Conservation (phyloP, 2,329 filamentous ascomycete genomes). For the Aspergillus sp. region DNA sequence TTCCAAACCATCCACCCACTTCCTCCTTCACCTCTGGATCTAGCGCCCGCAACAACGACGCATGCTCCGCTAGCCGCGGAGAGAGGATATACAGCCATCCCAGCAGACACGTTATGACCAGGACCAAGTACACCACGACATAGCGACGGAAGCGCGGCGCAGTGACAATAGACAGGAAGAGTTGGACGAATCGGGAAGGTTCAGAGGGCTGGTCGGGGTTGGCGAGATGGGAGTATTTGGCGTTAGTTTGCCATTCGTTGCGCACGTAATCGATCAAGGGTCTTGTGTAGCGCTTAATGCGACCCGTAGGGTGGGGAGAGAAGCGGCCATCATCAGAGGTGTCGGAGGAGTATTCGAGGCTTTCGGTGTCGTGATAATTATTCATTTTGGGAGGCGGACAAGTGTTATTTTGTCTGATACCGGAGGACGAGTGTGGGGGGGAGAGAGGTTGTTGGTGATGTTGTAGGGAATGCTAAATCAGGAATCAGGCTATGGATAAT, state of each 20-base stretch:
- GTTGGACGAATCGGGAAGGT: constrained; percentile 26
- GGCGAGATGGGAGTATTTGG: constrained; percentile 25
- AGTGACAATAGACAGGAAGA: constrained; percentile 34
- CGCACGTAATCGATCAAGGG: constrained; percentile 42
- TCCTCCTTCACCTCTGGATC: constrained; percentile 31
- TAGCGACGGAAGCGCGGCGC: constrained; percentile 47
- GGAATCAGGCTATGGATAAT: not conserved
- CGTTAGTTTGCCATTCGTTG: constrained; percentile 41
- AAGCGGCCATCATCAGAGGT: constrained; percentile 28
- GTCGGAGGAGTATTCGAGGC: constrained; percentile 35
- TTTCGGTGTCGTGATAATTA: constrained; percentile 25
- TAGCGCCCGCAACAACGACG: constrained; percentile 32
- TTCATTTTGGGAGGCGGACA: not conserved
- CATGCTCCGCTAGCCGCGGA: constrained; percentile 36
- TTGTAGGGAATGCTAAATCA: not conserved
- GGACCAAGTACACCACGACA: constrained; percentile 35
- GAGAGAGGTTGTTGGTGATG: not conserved
- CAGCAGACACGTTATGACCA: constrained; percentile 34
- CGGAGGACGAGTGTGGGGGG: too few relatives aligned
- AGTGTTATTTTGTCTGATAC: not conserved
- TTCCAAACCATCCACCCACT: constrained; percentile 46
- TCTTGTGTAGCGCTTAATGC: constrained; percentile 21
- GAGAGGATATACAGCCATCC: constrained; percentile 38
- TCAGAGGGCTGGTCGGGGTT: constrained; percentile 21
- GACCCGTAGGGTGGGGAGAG: constrained; percentile 15